Base-by-base conservation (phyloP, 345 rosid species). In the Conringia planisiliqua region DNA sequence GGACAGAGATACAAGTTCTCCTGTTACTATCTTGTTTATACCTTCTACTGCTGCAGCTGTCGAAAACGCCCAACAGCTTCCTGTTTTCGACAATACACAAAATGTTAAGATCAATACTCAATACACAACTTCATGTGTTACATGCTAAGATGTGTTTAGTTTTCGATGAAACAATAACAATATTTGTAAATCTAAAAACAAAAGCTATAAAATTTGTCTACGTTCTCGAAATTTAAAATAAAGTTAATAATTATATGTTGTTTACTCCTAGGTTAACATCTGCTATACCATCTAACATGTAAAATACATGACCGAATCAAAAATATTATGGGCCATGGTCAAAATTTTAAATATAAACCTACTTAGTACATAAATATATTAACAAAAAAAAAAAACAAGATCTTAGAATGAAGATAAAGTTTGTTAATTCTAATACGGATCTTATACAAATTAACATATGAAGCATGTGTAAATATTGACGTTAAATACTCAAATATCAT, bases 41-140 rank as follows among this genome's bases (percentile, higher is more conserved):
- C 99, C 97, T 80, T 94, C 99, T 24, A 94, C 96, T 0, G 97
- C 90, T 3, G 92, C 93, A 0, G 86, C 57, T 8, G 97, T 85
- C 39, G 99, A 94, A 79, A 94, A 94, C n/a, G 99, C 99, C 99
- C 99, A 94, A 82, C 99, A 94, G 66, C 99, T 94, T 80, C 98
- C 98, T 90, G 88, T 32, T 36, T 2, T 65, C 1, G 14, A 66
- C 20, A 44, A 24, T 1, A 47, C 29, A 58, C 17, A 47, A 4
- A 4, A 47, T 8, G 0, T 57, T 51, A 13, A 51, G 10, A 39
- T 63, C 35, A 62, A 3, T 27, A 13, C 62, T 16, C 62, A 39
- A 54, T 39, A 11, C 14, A 68, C 26, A 40, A 40, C 7, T 47
- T 48, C 51, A 61, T 71, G 57, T 54, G 26, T 54, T 32, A 16